Percentiles rank a stretch among this genome's conserved stretches.
These are phyloP conservation scores for Juglanconis oblonga DNA, from an alignment of 2,329 filamentous ascomycete species.

Conservation along the genomic window DNA sequence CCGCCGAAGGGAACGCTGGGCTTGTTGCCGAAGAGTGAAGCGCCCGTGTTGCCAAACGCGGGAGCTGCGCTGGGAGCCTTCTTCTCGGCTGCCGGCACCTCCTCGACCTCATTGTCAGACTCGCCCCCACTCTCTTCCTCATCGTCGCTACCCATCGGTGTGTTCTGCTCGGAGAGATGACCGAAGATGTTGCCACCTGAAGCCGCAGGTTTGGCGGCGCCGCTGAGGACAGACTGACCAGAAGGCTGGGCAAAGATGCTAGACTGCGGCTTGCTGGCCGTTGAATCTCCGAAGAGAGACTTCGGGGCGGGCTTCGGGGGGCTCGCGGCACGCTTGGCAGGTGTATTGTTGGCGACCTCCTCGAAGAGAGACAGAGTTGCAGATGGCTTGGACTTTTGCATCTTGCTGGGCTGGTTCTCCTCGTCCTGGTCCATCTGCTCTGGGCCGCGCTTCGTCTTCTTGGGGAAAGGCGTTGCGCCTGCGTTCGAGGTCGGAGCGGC, in stretches of 20 bases:
- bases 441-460: conserved; percentile 53
- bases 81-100: conserved; percentile 45
- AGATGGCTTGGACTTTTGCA: conserved; percentile 50
- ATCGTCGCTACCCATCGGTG: conserved; percentile 51
- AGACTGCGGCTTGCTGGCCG: conserved; percentile 25
- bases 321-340: conserved; percentile 29
- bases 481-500: conserved; percentile 24
- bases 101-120: conserved; percentile 31
- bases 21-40: conserved; percentile 33
- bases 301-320: conserved; percentile 32
- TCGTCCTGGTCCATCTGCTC: conserved; percentile 41
- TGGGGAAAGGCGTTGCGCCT: conserved; percentile 30
- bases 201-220: conserved; percentile 20
- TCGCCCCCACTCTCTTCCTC: conserved; percentile 49
- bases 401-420: conserved; percentile 48
- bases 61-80: conserved; percentile 38
- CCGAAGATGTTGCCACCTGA: conserved; percentile 53
- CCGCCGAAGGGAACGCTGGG: conserved; percentile 31
- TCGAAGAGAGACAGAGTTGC: conserved; percentile 56
- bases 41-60: conserved; percentile 39
- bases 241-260: conserved; percentile 28
- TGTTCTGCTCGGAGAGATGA: conserved; percentile 56
- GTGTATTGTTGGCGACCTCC: conserved; percentile 52
- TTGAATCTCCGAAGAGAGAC: conserved; percentile 22
- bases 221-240: conserved; percentile 41